Base-by-base conservation (phyloP, 2,329 filamentous ascomycete genomes). In the Coccinonectria pachysandricola region DNA sequence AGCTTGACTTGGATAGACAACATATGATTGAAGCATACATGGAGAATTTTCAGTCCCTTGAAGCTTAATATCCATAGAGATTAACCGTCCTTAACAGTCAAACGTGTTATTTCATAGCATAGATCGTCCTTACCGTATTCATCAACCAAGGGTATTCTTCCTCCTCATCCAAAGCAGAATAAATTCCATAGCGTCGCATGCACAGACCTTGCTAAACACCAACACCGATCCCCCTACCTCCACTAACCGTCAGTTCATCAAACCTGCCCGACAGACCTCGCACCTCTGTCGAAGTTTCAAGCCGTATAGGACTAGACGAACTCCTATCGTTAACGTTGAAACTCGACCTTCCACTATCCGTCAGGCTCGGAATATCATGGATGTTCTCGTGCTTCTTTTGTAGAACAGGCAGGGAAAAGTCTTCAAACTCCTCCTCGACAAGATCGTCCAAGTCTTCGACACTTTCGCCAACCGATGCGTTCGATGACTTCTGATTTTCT, bases 171-270 rank as follows among this genome's bases (percentile, higher is more conserved):
- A n/a, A 5, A n/a, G n/a, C n/a, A n/a, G n/a, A n/a, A n/a, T n/a
- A n/a, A n/a, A n/a, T n/a, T n/a, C n/a, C n/a, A n/a, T n/a, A n/a
- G n/a, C n/a, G n/a, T n/a, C n/a, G n/a, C n/a, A n/a, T n/a, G n/a
- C n/a, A n/a, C 12, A 10, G 12, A 24, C 21, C 19, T 14, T 33
- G 7, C 17, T 29, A 48, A 14, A 40, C 46, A 16, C 40, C 40
- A 24, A 54, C 48, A 23, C 49, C 50, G 32, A 54, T 53, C 4
- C 46, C 24, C 17, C 39, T 42, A 13, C 37, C 43, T 16, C 46
- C 40, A 5, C 45, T 46, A 31, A 58, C 39, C 15, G 42, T 49
- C 34, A 59, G 34, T 13, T 52, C 48, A 12, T 52, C 48, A 28
- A 59, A 38, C 12, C 46, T 44, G 11, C 42, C 39, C 1, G 49